phyloP scores from a whole-genome alignment of 805 yeast genomes.

The Candida khao-thaluensis region DNA sequence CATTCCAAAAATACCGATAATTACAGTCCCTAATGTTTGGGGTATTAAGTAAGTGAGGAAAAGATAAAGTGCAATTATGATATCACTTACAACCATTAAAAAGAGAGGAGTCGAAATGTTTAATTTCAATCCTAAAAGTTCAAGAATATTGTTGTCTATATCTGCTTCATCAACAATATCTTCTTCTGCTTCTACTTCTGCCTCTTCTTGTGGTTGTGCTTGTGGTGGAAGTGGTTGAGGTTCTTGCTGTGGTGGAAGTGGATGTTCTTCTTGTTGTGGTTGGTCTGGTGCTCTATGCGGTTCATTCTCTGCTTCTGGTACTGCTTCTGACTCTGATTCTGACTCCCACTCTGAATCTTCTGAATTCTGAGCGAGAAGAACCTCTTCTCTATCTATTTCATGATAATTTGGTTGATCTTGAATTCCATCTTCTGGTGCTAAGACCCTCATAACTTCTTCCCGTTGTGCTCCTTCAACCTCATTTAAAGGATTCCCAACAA shows the following conservation, averaged over 20 bases:
- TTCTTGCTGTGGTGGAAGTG: not conserved
- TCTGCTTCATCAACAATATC: slow-evolving; percentile 6
- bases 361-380: not conserved
- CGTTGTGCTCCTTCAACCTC: not conserved
- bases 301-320: not conserved
- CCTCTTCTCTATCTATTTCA: not conserved
- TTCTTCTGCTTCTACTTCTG: not conserved
- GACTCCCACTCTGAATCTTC: not conserved
- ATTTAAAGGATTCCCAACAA: not conserved
- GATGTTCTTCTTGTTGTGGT: not conserved
- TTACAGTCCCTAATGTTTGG: slow-evolving; percentile 41
- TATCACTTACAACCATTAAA: slow-evolving; percentile 31
- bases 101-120: slow-evolving; percentile 36
- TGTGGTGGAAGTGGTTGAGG: no score
- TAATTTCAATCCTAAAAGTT: slow-evolving; percentile 34
- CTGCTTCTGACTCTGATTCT: not conserved
- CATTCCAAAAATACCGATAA: slow-evolving; percentile 1
- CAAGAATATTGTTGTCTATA: slow-evolving; percentile 28
- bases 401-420: not conserved
- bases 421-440: not conserved
- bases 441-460: slow-evolving; percentile 1
- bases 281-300: no score
- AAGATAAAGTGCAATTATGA: slow-evolving; percentile 35
- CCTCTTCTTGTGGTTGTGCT: not conserved
- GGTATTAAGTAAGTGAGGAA: slow-evolving; percentile 48